Percentiles rank a stretch among this genome's conserved stretches.
Conservation (phyloP, 768 basidiomycete species). For the Boletus sp. region DNA sequence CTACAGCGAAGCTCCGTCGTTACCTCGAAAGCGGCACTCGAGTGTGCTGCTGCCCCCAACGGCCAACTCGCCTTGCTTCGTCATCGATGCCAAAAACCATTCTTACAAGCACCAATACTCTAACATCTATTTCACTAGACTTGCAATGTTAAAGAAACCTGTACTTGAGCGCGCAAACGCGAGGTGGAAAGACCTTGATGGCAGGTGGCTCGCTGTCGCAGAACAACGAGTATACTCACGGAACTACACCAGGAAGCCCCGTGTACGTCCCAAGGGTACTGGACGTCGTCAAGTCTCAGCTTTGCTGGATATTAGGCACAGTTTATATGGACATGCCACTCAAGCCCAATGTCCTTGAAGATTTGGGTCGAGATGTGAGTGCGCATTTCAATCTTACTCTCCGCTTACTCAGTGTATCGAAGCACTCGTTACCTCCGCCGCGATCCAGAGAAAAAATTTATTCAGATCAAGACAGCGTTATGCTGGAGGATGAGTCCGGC, state of each 20-base stretch:
- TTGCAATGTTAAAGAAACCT: slow-evolving; percentile 45
- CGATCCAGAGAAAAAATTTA: slow-evolving; percentile 71
- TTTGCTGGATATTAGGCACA: slow-evolving; percentile 92
- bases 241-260: slow-evolving; percentile 52
- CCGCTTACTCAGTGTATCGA: slow-evolving; percentile 8
- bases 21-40: slow-evolving; percentile 20
- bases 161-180: slow-evolving; percentile 48
- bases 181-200: slow-evolving; percentile 48
- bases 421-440: slow-evolving; percentile 90
- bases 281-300: slow-evolving; percentile 77
- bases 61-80: slow-evolving; percentile 37
- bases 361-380: slow-evolving; percentile 88
- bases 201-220: slow-evolving; percentile 24
- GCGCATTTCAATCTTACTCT: slow-evolving; percentile 1
- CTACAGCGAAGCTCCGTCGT: slow-evolving; percentile 20
- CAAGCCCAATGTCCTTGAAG: slow-evolving; percentile 97
- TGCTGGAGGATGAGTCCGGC: slow-evolving; percentile 96
- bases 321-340: slow-evolving; percentile 99
- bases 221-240: slow-evolving; percentile 4
- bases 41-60: slow-evolving; percentile 31
- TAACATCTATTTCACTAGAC: slow-evolving; percentile 65
- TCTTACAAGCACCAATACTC: slow-evolving; percentile 70
- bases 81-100: slow-evolving; percentile 40
- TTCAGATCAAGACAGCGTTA: slow-evolving; percentile 73
- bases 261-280: slow-evolving; percentile 74